Evolutionary conservation across 192 early-diverging fungal genomes (phyloP), one percentile per base, ranked within the genome.

Genomic region (Backusella sp.): DNA sequence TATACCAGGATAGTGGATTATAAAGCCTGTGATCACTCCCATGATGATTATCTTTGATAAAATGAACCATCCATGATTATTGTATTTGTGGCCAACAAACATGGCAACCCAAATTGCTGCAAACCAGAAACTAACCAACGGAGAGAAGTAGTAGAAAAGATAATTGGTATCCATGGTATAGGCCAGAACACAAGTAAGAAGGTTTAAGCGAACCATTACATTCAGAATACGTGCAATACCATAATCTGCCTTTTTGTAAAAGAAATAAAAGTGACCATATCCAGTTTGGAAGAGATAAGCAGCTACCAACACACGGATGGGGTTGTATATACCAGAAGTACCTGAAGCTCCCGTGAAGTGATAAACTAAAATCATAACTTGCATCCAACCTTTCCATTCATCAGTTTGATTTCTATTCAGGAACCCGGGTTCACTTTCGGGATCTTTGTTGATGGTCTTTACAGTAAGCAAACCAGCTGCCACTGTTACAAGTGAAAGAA

Each of bases 361-460:
- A 80, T 95, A 95, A 15, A 90, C 80, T 28, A 92, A 77, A 46
- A 92, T 89, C 30, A 87, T 73, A 4, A 94, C 74, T 84, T 95
- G 94, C 94, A 95, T 95, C 94, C 94, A 95, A 2, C 94, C 94
- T 77, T 92, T 93, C 94, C 94, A 95, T 79, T 95, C 94, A 71
- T 95, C 92, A 4, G 94, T 95, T 79, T 93, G 92, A 66, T 91
- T 85, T 36, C 94, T 88, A 77, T 88, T 91, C 68, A 95, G 76
- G 72, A 95, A 95, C 9, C 84, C 85, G 6, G 76, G 67, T 75
- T 86, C 84, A 12, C 68, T 80, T 6, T 56, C 41, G 17, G 75
- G 75, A 42, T 86, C 87, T 70, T 80, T 79, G 11, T 68, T 77
- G 9, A 84, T 86, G 11, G 53, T 78, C 4, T 84, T 84, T 15